phyloP scores from a whole-genome alignment of 441 rosid genomes.

The Syzygium malaccense region DNA sequence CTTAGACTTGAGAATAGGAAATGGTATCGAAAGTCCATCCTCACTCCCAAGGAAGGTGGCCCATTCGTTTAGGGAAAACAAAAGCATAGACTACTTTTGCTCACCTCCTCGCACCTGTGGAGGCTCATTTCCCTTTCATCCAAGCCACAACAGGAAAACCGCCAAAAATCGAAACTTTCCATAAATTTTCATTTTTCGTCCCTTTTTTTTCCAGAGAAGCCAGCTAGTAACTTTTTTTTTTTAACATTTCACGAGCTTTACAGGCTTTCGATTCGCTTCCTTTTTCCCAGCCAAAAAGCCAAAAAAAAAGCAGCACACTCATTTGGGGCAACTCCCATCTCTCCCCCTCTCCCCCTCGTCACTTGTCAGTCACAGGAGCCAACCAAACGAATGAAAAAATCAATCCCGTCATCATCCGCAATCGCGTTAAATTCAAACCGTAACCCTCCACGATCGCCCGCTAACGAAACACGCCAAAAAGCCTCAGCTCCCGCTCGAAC shows the following conservation, averaged over 20 bases:
- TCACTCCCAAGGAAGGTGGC: not conserved
- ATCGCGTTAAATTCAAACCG: not conserved
- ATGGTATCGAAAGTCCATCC: not conserved
- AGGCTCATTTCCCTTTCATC: not conserved
- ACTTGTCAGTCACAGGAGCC: not conserved
- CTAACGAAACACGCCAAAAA: not conserved
- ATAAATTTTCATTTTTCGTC: not conserved
- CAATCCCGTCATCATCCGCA: not conserved
- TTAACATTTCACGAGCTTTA: not conserved
- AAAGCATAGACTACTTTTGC: not conserved
- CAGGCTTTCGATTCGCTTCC: not conserved
- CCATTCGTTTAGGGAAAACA: not conserved
- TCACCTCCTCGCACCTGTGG: not conserved
- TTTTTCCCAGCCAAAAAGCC: not conserved
- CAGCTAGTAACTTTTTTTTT: not conserved
- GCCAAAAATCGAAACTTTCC: not conserved
- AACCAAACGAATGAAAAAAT: not conserved
- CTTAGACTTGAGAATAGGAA: not conserved
- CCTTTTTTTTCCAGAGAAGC: not conserved
- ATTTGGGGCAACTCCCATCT: not conserved
- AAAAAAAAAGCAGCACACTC: not conserved
- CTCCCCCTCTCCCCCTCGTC: not conserved
- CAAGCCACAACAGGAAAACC: not conserved
- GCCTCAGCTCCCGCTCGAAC: conserved; percentile 13
- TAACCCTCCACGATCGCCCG: not conserved